A percentile compares a stretch with the other conserved stretches of the same genome.
phyloP scores from a whole-genome alignment of 306 rosid species.

The Gastrolobium bilobum region DNA sequence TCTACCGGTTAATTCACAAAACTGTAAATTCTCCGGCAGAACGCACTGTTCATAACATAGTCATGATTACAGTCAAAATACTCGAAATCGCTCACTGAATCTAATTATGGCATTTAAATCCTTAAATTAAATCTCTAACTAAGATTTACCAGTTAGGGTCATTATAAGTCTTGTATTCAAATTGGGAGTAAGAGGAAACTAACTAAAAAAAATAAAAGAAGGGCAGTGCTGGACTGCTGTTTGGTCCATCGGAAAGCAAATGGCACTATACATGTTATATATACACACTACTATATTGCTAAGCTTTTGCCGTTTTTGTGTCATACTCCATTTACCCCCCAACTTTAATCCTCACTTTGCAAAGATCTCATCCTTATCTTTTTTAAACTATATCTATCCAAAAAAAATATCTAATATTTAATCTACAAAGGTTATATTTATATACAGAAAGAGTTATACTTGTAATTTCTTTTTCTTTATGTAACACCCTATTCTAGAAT shows the following conservation, averaged over 20 bases:
- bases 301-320: not conserved
- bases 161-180: too few relatives aligned
- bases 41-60: too few relatives aligned
- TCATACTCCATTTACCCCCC: constrained; percentile 43
- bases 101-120: too few relatives aligned
- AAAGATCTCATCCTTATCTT: constrained; percentile 42
- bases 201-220: not conserved
- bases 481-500: too few relatives aligned
- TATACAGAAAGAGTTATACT: too few relatives aligned
- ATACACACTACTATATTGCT: not conserved
- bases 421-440: not conserved
- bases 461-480: too few relatives aligned
- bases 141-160: too few relatives aligned
- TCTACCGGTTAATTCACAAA: too few relatives aligned
- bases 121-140: too few relatives aligned
- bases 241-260: not conserved
- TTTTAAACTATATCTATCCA: not conserved
- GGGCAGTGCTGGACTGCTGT: not conserved
- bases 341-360: constrained; percentile 33
- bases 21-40: too few relatives aligned
- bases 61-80: too few relatives aligned
- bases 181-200: constrained; percentile 3
- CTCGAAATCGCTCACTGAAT: too few relatives aligned
- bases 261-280: not conserved
- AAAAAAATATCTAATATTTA: constrained; percentile 28